These are phyloP conservation scores for Benincasa hispida DNA, from an alignment of 306 rosid genomes.

Conservation along the genomic window DNA sequence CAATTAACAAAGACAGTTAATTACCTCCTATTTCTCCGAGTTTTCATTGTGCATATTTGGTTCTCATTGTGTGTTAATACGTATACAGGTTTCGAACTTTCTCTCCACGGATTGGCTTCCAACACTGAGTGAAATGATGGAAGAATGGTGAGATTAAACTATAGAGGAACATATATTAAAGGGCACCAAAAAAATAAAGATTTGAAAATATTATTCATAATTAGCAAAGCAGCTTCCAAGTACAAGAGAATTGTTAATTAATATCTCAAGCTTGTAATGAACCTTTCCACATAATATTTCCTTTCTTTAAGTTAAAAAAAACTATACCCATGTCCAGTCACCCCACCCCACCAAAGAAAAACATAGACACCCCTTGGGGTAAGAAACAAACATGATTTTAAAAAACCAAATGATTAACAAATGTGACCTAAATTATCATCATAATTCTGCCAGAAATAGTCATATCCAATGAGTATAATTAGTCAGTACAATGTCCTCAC, in stretches of 20 bases:
- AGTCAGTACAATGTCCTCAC: not conserved
- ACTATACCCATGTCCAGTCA: not conserved
- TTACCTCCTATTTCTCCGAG: constrained; percentile 84
- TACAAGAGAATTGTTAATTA: not conserved
- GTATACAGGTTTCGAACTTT: constrained; percentile 78
- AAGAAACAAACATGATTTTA: too few species aligned
- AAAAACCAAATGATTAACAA: too few species aligned
- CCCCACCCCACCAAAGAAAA: not conserved
- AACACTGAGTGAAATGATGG: constrained; percentile 35
- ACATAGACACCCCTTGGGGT: not conserved
- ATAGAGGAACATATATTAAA: not conserved
- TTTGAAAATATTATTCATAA: not conserved
- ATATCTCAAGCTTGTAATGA: not conserved
- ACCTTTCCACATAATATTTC: not conserved
- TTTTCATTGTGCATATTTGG: constrained; percentile 90
- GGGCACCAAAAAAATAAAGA: not conserved
- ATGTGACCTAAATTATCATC: too few species aligned
- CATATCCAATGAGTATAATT: not conserved
- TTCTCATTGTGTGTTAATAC: constrained; percentile 82
- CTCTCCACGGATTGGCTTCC: constrained; percentile 95
- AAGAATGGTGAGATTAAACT: not conserved
- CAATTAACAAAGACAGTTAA: constrained; percentile 3
- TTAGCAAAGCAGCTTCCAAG: not conserved
- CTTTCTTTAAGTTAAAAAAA: not conserved
- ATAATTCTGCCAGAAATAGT: too few species aligned